Evolutionary conservation across 208 protist species (phyloP).

Genomic region (Leishmania lainsoni): DNA sequence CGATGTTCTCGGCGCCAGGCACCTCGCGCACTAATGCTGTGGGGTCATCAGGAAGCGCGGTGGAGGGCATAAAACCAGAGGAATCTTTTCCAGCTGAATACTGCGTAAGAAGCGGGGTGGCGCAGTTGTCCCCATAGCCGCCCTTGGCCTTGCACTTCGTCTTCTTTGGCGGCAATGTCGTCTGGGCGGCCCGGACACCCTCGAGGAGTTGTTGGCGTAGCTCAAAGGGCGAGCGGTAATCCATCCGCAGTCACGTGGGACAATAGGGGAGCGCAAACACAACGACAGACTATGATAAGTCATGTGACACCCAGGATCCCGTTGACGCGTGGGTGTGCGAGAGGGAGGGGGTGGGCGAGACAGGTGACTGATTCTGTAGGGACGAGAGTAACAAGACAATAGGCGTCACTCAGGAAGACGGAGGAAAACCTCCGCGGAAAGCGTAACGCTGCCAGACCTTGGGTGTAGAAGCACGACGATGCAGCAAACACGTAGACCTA

Average conservation of each 20-base stretch:
- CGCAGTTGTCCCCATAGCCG: conserved; percentile 9
- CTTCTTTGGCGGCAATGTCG: conserved; percentile 23
- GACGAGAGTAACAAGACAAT: background rate
- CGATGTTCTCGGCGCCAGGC: conserved; percentile 85
- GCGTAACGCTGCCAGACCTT: too few relatives aligned
- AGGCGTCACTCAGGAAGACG: background rate
- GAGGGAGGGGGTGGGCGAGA: background rate
- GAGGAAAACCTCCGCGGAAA: too few relatives aligned
- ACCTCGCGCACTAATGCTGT: conserved; percentile 87
- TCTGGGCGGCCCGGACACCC: conserved; percentile 40
- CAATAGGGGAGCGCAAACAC: background rate
- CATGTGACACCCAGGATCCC: background rate
- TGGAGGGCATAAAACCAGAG: conserved; percentile 42
- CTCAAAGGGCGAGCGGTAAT: conserved; percentile 90
- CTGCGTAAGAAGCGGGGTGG: background rate
- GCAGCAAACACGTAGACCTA: background rate
- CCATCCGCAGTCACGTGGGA: conserved; percentile 34
- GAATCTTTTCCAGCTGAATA: conserved; percentile 19
- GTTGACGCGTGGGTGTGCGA: background rate
- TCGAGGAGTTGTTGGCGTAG: conserved; percentile 79
- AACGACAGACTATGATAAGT: background rate
- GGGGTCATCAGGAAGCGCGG: conserved; percentile 69
- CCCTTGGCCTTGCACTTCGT: conserved; percentile 29
- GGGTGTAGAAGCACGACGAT: background rate
- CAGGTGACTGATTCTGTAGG: background rate